Percentiles rank a stretch among this genome's conserved stretches.
These are phyloP conservation scores for Ceratorhiza oryzae-sativae DNA, from an alignment of 1,284 basidiomycete species.

Conservation along the genomic window DNA sequence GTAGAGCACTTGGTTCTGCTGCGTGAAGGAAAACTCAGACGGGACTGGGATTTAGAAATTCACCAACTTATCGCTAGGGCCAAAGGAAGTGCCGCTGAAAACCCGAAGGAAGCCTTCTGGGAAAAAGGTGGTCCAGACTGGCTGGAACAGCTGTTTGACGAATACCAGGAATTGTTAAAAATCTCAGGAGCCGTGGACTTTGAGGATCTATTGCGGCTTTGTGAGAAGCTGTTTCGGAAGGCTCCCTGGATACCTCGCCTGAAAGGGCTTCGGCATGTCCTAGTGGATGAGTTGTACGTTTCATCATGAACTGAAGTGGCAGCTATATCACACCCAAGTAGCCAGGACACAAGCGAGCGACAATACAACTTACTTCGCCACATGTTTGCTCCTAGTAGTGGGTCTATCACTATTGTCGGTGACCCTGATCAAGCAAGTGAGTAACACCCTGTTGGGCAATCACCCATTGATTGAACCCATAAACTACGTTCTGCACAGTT, in stretches of 20 bases:
- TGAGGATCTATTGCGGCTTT: conserved; percentile 81
- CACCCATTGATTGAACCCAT: conserved; percentile 61
- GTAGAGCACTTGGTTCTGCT: too few relatives aligned
- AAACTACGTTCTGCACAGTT: conserved; percentile 90
- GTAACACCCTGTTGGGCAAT: conserved; percentile 41
- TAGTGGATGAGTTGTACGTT: conserved; percentile 91
- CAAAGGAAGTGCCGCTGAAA: conserved; percentile 75
- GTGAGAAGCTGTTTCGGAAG: conserved; percentile 74
- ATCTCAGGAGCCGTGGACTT: conserved; percentile 83
- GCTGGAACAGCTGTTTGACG: conserved; percentile 67
- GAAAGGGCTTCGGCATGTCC: conserved; percentile 79
- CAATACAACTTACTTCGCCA: conserved; percentile 85
- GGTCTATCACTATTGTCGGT: conserved; percentile 83
- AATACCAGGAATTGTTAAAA: conserved; percentile 72
- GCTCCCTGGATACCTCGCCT: conserved; percentile 61
- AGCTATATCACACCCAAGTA: too few relatives aligned
- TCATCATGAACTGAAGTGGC: too few relatives aligned
- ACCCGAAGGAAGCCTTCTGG: conserved; percentile 58
- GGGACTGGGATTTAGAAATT: too few relatives aligned
- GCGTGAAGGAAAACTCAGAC: too few relatives aligned
- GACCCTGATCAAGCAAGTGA: conserved; percentile 91
- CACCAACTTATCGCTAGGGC: conserved; percentile 81
- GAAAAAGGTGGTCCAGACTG: conserved; percentile 34
- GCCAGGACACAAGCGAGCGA: conserved; percentile 87
- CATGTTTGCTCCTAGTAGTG: conserved; percentile 61